Evolutionary conservation across 306 rosid genomes (phyloP), one percentile per base, ranked within the genome.

Genomic region (Prunus fruticosa): DNA sequence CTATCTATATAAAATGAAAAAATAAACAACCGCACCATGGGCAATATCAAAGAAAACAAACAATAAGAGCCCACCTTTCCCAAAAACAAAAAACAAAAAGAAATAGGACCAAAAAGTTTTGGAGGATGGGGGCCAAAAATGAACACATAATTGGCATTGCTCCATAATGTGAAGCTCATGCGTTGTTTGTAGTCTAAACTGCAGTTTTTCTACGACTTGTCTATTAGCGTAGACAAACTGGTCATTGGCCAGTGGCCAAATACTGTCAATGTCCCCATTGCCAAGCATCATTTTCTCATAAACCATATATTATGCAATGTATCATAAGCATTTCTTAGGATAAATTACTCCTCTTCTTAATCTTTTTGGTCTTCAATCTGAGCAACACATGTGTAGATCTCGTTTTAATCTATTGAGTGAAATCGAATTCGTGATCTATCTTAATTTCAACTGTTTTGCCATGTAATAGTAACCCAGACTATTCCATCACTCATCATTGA

Each of bases 161-260:
- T 13, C 34, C 46, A 68, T 58, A 27, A 64, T 51, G 65, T 51
- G 72, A 30, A 63, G 61, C 61, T 80, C 84, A 75, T 80, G 80
- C 61, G 73, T 56, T 69, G 80, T 80, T 75, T 62, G 30, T 14
- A 67, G 32, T 63, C 50, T 30, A 49, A 19, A 34, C 6, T 64
- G 51, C 71, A 73, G 30, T 15, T 70, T 79, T 63, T 79, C 68
- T 25, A 22, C 46, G 19, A 18, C 45, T 63, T 75, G 80, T 69
- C 62, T 45, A 52, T 34, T 67, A 13, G 74, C 64, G 49, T 64
- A 63, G 58, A 79, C 68, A 74, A 62, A 71, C 71, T 49, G 11
- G 54, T 71, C 51, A 16, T 71, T 49, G 51, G 53, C 41, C 45
- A 25, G 30, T 20, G 57, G 56, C 30, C 50, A 53, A 22, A 64